Percentiles rank a stretch among this genome's conserved stretches.
phyloP scores from a whole-genome alignment of 2,329 filamentous ascomycete genomes.

The Sporothrix luriei region DNA sequence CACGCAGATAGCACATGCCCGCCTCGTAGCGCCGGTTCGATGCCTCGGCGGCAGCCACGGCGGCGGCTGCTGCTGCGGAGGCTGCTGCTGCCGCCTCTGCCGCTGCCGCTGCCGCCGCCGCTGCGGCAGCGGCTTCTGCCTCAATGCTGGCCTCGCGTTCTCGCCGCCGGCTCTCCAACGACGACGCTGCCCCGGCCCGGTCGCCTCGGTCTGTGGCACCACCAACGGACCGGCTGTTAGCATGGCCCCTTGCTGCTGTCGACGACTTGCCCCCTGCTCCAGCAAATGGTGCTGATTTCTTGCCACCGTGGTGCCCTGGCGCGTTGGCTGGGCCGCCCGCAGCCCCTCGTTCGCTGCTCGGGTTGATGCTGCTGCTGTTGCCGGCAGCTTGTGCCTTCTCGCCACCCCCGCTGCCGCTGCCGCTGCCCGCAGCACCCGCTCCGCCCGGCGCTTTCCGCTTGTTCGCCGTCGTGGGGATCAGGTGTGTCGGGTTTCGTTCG shows the following conservation, averaged over 20 bases:
- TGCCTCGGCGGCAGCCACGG: conserved; percentile 33
- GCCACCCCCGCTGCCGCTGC: conserved; percentile 10
- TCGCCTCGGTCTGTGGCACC: conserved; percentile 11
- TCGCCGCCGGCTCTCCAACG: conserved; percentile 60
- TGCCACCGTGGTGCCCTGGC: conserved; percentile 11
- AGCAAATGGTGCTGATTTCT: conserved; percentile 22
- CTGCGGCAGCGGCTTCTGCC: conserved; percentile 21
- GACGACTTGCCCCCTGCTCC: conserved; percentile 33
- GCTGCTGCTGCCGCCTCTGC: conserved; percentile 27
- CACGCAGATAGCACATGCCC: conserved; percentile 93
- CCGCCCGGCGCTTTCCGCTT: conserved; percentile 62
- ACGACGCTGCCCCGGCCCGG: conserved; percentile 45
- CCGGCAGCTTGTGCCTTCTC: neutral
- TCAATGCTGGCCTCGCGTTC: conserved; percentile 27
- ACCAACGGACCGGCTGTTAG: conserved; percentile 13
- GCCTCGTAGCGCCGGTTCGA: conserved; percentile 82
- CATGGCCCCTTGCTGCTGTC: conserved; percentile 25
- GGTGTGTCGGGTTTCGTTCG: conserved; percentile 89
- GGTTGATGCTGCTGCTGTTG: neutral
- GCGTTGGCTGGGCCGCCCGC: conserved; percentile 37
- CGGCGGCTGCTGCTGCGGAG: conserved; percentile 27
- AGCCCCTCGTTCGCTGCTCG: conserved; percentile 41
- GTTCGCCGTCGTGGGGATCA: conserved; percentile 67
- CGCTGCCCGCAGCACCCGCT: conserved; percentile 42
- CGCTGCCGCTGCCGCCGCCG: conserved; percentile 22